These are phyloP conservation scores for Orobanche coerulescens DNA, from an alignment of 257 asterid genomes.

Conservation along the genomic window DNA sequence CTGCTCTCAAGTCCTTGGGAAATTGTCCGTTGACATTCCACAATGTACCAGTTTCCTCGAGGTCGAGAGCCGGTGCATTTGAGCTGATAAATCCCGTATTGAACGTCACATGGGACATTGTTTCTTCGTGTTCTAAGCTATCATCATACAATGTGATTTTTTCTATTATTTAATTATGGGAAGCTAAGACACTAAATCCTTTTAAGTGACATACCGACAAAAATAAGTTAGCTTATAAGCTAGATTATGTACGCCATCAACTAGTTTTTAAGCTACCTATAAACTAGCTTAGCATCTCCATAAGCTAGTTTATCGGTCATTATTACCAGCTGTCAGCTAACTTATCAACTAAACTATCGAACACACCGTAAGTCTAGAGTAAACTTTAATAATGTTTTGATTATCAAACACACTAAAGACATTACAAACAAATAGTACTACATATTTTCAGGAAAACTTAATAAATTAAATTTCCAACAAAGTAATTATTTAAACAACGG, in stretches of 20 bases:
- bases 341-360: no score
- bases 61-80: constrained; percentile 41
- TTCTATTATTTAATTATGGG: no score
- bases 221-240: no score
- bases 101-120: constrained; percentile 65
- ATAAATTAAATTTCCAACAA: constrained; percentile 1
- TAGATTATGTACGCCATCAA: no score
- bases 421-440: background rate
- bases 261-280: no score
- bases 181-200: no score
- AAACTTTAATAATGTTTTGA: constrained; percentile 10
- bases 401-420: background rate
- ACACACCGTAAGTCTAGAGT: no score
- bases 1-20: constrained; percentile 50
- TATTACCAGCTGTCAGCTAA: no score
- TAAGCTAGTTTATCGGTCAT: no score
- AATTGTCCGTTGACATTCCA: constrained; percentile 50
- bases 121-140: constrained; percentile 36
- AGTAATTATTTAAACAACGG: constrained; percentile 3
- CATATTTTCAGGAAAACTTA: constrained; percentile 10
- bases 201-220: no score
- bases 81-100: constrained; percentile 61
- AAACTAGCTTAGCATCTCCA: no score
- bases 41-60: constrained; percentile 43
- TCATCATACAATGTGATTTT: no score